Evolutionary conservation across 108 stramenopile genomes (phyloP).

Genomic region (Aurantiochytrium sp.): DNA sequence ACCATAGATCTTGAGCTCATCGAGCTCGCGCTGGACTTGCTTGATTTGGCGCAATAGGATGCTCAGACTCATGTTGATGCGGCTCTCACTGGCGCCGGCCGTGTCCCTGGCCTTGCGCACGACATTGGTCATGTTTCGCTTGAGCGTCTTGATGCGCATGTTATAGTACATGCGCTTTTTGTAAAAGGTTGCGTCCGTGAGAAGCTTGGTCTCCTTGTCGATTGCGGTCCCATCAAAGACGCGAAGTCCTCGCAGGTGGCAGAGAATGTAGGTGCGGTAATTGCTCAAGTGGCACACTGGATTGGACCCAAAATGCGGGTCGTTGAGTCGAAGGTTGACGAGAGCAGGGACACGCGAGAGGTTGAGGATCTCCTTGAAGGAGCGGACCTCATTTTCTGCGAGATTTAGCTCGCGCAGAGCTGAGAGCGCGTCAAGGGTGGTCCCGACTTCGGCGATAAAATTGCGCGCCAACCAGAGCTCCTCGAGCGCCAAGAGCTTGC

Average conservation of each 20-base stretch:
- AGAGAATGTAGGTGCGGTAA: conserved; percentile 52
- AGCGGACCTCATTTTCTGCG: conserved; percentile 46
- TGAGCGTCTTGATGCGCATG: conserved; percentile 53
- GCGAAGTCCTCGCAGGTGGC: conserved; percentile 41
- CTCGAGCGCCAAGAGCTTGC: conserved; percentile 30
- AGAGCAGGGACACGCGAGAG: conserved; percentile 40
- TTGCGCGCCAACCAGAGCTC: conserved; percentile 44
- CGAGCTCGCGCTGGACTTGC: conserved; percentile 44
- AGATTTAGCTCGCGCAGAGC: conserved; percentile 42
- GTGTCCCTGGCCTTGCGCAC: conserved; percentile 18
- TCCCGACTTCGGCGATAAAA: conserved; percentile 7
- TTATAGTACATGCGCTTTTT: conserved; percentile 63
- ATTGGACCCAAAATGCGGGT: conserved; percentile 54
- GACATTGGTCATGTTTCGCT: conserved; percentile 47
- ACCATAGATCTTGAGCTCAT: conserved; percentile 25
- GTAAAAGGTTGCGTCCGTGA: conserved; percentile 46
- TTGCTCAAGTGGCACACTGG: conserved; percentile 54
- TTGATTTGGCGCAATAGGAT: conserved; percentile 46
- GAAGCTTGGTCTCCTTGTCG: conserved; percentile 41
- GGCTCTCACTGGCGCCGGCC: neutral
- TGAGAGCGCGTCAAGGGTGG: neutral
- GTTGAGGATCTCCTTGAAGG: conserved; percentile 50
- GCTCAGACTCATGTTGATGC: conserved; percentile 40
- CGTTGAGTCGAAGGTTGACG: conserved; percentile 14
- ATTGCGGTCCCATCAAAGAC: conserved; percentile 39